Evolutionary conservation across 2,329 filamentous ascomycete species (phyloP), one percentile per base, ranked within the genome.

Genomic region (Alternaria incomplexa): DNA sequence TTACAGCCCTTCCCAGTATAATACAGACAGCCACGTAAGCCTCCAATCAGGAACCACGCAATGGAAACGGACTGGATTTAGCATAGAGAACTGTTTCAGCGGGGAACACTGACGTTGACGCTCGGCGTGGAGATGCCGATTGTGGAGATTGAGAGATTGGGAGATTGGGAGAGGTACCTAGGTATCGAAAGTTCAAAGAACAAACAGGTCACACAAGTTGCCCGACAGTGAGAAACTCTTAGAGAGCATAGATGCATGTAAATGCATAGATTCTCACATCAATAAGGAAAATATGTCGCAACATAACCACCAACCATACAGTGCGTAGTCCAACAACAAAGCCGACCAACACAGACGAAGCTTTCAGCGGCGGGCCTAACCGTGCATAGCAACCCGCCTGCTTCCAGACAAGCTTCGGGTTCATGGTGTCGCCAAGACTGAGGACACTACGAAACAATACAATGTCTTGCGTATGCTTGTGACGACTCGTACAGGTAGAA

Each of bases 381-480:
- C 28, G 48, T 36, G 32, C 17, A n/a, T 36, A 6, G n/a, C 9
- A 4, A 23, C 44, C 11, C 12, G 20, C 6, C 12, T 46, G 13
- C 13, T 46, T 46, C 22, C 2, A 46, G 44, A 23, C 20, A 46
- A 46, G 26, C 25, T 30, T 43, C 51, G 5, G 43, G 5, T 46
- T 25, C 15, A 32, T 32, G 30, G 32, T 53, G 10, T 12, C 17
- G 58, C 62, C 58, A 64, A 64, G 58, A 50, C 58, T 30, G 53
- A 59, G 1, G 2, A 22, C n/a, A 22, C 50, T 64, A 56, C 44
- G 52, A 20, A 56, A 56, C 23, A 44, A 11, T 20, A 56, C 23
- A 13, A 22, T 23, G 62, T 48, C 54, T 64, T 64, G 62, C 62
- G 58, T 62, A 62, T 64, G 58, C 62, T 64, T 62, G 58, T 64